Evolutionary conservation across 2,329 filamentous ascomycete genomes (phyloP).

Genomic region (Colletotrichum nymphaeae): DNA sequence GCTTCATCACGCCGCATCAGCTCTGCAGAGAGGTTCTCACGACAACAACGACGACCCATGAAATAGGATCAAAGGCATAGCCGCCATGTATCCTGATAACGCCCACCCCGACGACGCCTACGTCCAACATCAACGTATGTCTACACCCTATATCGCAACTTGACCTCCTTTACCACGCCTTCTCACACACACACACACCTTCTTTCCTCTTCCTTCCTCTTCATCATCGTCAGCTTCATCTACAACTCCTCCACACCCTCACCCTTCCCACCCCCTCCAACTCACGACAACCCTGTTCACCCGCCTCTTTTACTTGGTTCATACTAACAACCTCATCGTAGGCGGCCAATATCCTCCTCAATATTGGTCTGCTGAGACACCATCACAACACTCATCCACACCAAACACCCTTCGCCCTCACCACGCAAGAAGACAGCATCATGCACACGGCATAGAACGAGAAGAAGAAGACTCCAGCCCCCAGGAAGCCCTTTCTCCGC

Average conservation of each 20-base stretch:
- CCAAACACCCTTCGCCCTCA: constrained; percentile 35
- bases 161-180: not conserved
- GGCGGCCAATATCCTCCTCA: constrained; percentile 36
- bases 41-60: not conserved
- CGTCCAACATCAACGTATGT: constrained; percentile 29
- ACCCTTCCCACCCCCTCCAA: not conserved
- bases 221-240: constrained; percentile 1
- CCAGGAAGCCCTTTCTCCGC: constrained; percentile 46
- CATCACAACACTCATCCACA: constrained; percentile 38
- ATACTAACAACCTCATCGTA: constrained; percentile 37
- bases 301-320: constrained; percentile 1
- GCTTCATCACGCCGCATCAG: constrained; percentile 23
- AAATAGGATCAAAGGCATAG: not conserved
- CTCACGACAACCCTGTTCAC: constrained; percentile 1
- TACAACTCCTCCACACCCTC: not conserved
- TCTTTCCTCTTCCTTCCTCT: not conserved
- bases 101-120: constrained; percentile 19
- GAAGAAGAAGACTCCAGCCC: constrained; percentile 38
- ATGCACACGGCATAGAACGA: constrained; percentile 37
- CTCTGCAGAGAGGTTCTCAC: constrained; percentile 3
- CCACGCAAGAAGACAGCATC: constrained; percentile 28
- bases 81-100: constrained; percentile 28
- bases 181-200: not conserved
- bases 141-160: not conserved
- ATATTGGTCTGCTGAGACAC: constrained; percentile 37